phyloP scores from a whole-genome alignment of 352 stramenopile species.

The Globisporangium mamillatum region DNA sequence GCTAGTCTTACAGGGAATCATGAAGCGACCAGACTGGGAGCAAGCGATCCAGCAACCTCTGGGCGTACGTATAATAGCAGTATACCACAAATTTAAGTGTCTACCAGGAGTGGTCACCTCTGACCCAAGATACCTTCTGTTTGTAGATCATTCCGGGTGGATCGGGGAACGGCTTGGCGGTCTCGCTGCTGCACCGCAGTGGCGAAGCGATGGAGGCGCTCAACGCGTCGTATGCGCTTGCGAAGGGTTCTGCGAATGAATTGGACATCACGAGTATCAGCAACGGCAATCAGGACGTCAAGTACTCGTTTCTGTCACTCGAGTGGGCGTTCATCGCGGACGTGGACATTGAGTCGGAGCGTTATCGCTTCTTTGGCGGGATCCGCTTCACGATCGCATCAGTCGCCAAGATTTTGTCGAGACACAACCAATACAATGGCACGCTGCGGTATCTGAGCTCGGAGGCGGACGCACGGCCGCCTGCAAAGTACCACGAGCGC shows the following conservation, averaged over 20 bases:
- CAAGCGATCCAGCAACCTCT: constrained; percentile 49
- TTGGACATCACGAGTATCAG: constrained; percentile 58
- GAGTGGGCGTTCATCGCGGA: constrained; percentile 83
- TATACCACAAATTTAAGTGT: background rate
- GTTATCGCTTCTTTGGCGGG: constrained; percentile 51
- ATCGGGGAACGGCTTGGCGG: constrained; percentile 64
- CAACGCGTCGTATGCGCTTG: constrained; percentile 60
- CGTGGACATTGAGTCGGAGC: constrained; percentile 75
- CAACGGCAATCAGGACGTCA: constrained; percentile 41
- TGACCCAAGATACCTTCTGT: background rate
- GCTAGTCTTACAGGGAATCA: constrained; percentile 68
- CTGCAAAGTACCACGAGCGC: constrained; percentile 36
- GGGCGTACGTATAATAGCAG: constrained; percentile 27
- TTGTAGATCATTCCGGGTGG: constrained; percentile 40
- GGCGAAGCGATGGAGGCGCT: constrained; percentile 43
- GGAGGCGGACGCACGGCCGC: constrained; percentile 25
- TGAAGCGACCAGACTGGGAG: constrained; percentile 57
- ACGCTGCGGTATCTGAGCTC: constrained; percentile 38
- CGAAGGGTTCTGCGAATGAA: constrained; percentile 57
- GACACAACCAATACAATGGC: constrained; percentile 33
- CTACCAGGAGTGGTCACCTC: background rate
- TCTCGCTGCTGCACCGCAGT: constrained; percentile 42
- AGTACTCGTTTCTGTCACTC: constrained; percentile 82
- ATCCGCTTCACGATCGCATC: constrained; percentile 51
- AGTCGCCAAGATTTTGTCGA: constrained; percentile 40